Evolutionary conservation across 2,329 filamentous ascomycete species (phyloP).

Genomic region (Scedosporium apiospermum): DNA sequence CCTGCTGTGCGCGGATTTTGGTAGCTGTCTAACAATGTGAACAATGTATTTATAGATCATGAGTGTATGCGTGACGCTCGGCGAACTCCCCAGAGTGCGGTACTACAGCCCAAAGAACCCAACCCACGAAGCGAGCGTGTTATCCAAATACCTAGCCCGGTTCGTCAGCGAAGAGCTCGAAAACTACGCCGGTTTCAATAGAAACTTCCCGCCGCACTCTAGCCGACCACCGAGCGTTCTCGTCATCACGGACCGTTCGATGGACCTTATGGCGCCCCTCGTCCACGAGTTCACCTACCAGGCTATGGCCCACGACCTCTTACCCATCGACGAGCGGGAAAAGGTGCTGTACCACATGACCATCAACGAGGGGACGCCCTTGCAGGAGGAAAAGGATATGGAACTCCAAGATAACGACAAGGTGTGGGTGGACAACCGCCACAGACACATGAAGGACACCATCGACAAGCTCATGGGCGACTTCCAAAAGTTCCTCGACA

Average conservation of each 20-base stretch:
- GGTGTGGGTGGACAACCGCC: slow-evolving; percentile 91
- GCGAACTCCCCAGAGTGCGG: slow-evolving; percentile 86
- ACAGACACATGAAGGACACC: slow-evolving; percentile 96
- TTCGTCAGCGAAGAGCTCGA: slow-evolving; percentile 91
- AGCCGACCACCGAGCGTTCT: slow-evolving; percentile 73
- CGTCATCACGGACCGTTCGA: slow-evolving; percentile 80
- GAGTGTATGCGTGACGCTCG: slow-evolving; percentile 80
- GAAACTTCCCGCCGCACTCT: slow-evolving; percentile 72
- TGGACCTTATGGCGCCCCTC: slow-evolving; percentile 82
- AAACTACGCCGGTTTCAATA: slow-evolving; percentile 74
- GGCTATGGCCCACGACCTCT: slow-evolving; percentile 90
- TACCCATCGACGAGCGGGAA: slow-evolving; percentile 80
- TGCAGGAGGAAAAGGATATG: slow-evolving; percentile 78
- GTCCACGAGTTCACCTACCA: slow-evolving; percentile 98
- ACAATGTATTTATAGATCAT: slow-evolving; percentile 55
- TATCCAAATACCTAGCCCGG: slow-evolving; percentile 79
- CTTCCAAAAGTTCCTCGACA: slow-evolving; percentile 82
- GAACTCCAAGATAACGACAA: slow-evolving; percentile 85
- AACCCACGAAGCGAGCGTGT: slow-evolving; percentile 75
- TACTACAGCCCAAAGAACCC: slow-evolving; percentile 74
- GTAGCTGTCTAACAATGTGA: not conserved
- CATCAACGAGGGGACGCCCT: slow-evolving; percentile 62
- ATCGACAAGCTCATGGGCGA: slow-evolving; percentile 88
- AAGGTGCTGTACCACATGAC: slow-evolving; percentile 78
- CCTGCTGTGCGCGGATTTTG: not conserved